A percentile compares a stretch with the other conserved stretches of the same genome.
Conservation (phyloP, 768 basidiomycete genomes). For the Collybia sp. region DNA sequence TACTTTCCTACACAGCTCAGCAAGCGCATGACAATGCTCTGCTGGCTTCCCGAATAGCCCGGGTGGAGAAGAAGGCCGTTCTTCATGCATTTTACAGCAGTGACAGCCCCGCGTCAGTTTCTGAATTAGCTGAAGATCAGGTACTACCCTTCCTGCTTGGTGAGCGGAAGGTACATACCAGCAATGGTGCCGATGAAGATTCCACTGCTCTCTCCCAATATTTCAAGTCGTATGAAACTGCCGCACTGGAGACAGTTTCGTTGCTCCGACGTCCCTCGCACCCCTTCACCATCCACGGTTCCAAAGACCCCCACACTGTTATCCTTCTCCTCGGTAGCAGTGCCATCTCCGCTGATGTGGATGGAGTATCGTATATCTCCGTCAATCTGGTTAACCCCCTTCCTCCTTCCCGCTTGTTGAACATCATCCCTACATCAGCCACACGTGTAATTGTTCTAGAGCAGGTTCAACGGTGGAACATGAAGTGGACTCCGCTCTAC, state of each 20-base stretch:
- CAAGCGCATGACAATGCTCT: slow-evolving; percentile 90
- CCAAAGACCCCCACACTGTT: slow-evolving; percentile 56
- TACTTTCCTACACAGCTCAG: slow-evolving; percentile 73
- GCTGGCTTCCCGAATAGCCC: slow-evolving; percentile 78
- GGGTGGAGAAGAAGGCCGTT: slow-evolving; percentile 66
- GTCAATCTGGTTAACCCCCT: slow-evolving; percentile 71
- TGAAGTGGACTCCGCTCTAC: slow-evolving; percentile 85
- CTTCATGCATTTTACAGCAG: slow-evolving; percentile 74
- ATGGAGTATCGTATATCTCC: slow-evolving; percentile 60
- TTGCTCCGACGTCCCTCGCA: slow-evolving; percentile 57
- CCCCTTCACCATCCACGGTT: slow-evolving; percentile 49
- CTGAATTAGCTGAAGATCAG: slow-evolving; percentile 54
- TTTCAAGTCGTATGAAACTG: slow-evolving; percentile 63
- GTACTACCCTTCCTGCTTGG: slow-evolving; percentile 58
- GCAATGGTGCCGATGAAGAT: slow-evolving; percentile 10
- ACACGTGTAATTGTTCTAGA: slow-evolving; percentile 78
- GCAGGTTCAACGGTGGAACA: slow-evolving; percentile 70
- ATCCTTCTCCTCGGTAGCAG: slow-evolving; percentile 66
- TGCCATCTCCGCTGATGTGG: slow-evolving; percentile 35
- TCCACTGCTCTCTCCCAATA: slow-evolving; percentile 24
- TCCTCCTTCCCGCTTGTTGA: slow-evolving; percentile 51
- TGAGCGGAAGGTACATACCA: slow-evolving; percentile 31
- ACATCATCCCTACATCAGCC: slow-evolving; percentile 55
- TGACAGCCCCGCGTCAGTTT: slow-evolving; percentile 30
- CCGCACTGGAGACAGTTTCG: slow-evolving; percentile 58